Evolutionary conservation across 139 green algal species (phyloP).

Genomic region (Desmodesmus armatus): DNA sequence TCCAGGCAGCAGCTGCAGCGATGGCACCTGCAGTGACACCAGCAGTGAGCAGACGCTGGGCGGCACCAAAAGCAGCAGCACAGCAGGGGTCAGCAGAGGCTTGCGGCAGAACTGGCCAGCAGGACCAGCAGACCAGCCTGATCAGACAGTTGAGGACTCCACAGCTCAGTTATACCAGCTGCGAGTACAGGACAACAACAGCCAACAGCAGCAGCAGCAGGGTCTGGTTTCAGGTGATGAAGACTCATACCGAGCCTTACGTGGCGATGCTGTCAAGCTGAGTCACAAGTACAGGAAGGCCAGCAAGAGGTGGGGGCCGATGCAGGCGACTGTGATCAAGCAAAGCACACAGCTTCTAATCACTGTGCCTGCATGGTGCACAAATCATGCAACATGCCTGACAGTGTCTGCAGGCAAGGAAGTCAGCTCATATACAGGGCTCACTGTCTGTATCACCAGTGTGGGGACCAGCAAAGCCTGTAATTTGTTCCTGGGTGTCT

Average conservation of each 20-base stretch:
- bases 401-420: too few species aligned
- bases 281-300: conserved; percentile 12
- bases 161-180: too few species aligned
- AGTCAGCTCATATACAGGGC: too few species aligned
- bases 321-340: neutral
- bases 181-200: neutral
- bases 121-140: neutral
- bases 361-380: neutral
- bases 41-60: too few species aligned
- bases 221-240: neutral
- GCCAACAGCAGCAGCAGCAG: neutral
- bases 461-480: too few species aligned
- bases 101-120: neutral
- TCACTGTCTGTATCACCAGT: too few species aligned
- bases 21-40: neutral
- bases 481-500: too few species aligned
- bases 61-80: neutral
- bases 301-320: neutral
- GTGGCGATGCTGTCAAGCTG: neutral
- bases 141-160: too few species aligned
- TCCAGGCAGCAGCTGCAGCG: neutral
- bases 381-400: neutral
- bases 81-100: neutral
- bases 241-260: neutral
- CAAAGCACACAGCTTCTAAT: neutral